These are phyloP conservation scores for Garcia nutans DNA, from an alignment of 345 rosid genomes.

Conservation along the genomic window DNA sequence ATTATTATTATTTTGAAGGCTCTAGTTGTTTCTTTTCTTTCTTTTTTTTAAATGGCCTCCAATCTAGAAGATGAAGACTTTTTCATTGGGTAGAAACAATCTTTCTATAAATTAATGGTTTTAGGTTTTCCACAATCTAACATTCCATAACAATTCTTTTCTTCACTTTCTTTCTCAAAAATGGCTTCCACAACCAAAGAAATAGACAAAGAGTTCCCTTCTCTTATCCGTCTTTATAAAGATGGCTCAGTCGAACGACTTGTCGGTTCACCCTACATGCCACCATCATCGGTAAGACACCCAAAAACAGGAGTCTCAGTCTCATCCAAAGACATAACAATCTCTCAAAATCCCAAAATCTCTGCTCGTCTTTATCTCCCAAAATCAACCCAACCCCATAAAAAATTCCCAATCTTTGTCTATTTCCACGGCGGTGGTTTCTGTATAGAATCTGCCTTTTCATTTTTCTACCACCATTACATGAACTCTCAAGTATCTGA, in stretches of 20 bases:
- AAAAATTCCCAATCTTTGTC: constrained; percentile 11
- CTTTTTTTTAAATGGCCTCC: too few species aligned
- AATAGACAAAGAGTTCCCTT: not conserved
- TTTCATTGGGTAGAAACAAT: too few species aligned
- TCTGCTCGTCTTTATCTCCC: not conserved
- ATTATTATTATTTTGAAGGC: too few species aligned
- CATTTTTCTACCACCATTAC: constrained; percentile 8
- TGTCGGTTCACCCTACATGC: not conserved
- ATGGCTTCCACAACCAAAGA: not conserved
- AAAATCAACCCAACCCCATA: not conserved
- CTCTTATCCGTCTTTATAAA: not conserved
- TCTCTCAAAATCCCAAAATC: not conserved
- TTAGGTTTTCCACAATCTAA: too few species aligned
- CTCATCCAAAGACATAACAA: not conserved
- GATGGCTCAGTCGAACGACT: not conserved
- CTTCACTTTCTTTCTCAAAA: not conserved
- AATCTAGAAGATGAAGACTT: too few species aligned
- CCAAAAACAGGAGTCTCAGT: not conserved
- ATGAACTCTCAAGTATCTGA: not conserved
- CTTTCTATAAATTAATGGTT: too few species aligned
- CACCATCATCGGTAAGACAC: not conserved
- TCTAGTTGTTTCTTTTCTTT: too few species aligned
- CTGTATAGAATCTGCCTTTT: constrained; percentile 10
- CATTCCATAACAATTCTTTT: too few species aligned
- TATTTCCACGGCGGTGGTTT: constrained; percentile 19